Evolutionary conservation across 1,284 basidiomycete genomes (phyloP).

Genomic region (Ustilago shanxiensis): DNA sequence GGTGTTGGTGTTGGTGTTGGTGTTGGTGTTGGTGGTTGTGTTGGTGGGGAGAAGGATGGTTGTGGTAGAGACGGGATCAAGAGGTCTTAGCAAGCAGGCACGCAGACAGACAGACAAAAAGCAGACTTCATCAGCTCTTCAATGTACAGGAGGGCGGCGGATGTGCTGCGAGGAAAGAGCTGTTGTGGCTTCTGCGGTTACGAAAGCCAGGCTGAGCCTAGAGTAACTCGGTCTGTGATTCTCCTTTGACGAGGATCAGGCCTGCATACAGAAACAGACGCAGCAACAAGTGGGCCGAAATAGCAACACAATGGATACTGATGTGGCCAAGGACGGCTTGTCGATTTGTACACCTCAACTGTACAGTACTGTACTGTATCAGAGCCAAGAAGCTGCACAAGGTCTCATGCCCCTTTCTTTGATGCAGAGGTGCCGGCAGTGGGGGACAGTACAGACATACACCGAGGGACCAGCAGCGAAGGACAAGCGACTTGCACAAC

Average conservation of each 20-base stretch:
- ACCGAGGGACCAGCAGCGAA: slow-evolving; percentile 2
- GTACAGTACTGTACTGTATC: too few relatives aligned
- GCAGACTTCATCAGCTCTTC: slow-evolving; percentile 1
- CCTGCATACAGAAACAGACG: background rate
- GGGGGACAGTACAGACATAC: background rate
- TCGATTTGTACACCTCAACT: slow-evolving; percentile 3
- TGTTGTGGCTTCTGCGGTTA: slow-evolving; percentile 1
- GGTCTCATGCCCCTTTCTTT: slow-evolving; percentile 13
- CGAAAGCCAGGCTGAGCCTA: background rate
- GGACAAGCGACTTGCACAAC: background rate
- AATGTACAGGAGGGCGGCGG: too few relatives aligned
- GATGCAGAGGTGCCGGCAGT: slow-evolving; percentile 2
- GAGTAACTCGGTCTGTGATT: background rate
- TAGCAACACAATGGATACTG: too few relatives aligned
- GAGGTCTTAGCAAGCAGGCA: background rate
- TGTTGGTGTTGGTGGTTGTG: background rate
- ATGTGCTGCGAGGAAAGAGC: too few relatives aligned
- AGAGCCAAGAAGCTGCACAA: slow-evolving; percentile 1
- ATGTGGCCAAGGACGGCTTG: slow-evolving; percentile 1
- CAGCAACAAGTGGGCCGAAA: background rate
- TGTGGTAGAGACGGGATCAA: slow-evolving; percentile 8
- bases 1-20: background rate
- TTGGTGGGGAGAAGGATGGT: slow-evolving; percentile 17
- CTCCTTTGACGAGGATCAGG: background rate
- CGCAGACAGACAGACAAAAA: background rate